Percentiles rank a stretch among this genome's conserved stretches.
Evolutionary conservation across 345 rosid genomes (phyloP).

Genomic region (Geranium rotundifolium): DNA sequence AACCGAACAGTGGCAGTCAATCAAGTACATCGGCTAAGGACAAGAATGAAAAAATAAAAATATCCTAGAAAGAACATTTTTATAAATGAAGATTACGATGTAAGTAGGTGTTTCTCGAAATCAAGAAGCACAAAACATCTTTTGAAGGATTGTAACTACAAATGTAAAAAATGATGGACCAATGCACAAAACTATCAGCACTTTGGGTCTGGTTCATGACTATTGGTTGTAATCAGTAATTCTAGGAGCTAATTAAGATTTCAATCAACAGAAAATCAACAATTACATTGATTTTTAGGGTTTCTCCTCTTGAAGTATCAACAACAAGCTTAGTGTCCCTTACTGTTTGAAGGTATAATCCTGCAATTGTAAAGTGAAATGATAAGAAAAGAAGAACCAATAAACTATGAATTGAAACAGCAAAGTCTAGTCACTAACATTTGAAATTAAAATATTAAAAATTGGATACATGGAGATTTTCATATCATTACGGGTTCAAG

Average conservation of each 20-base stretch:
- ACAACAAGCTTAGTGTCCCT: conserved; percentile 50
- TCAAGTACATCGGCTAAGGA: neutral
- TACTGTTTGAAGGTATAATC: conserved; percentile 40
- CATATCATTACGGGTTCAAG: too few relatives aligned
- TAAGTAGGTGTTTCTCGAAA: neutral
- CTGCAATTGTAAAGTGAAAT: conserved; percentile 16
- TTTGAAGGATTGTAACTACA: neutral
- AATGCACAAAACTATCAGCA: too few relatives aligned
- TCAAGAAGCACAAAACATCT: neutral
- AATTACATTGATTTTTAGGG: conserved; percentile 44
- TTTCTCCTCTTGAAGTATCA: conserved; percentile 65
- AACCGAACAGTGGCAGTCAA: neutral
- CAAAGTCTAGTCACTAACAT: neutral
- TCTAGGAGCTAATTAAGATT: neutral
- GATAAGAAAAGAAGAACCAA: neutral
- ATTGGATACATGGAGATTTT: too few relatives aligned
- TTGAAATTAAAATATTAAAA: neutral
- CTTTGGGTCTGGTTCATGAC: too few relatives aligned
- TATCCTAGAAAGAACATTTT: neutral
- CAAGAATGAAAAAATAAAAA: too few relatives aligned
- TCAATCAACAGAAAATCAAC: neutral
- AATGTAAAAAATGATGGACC: too few relatives aligned
- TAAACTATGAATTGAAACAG: neutral
- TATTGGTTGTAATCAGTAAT: neutral
- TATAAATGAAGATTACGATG: neutral